Conservation (phyloP, 768 basidiomycete species). For the Pisolithus microcarpus region DNA sequence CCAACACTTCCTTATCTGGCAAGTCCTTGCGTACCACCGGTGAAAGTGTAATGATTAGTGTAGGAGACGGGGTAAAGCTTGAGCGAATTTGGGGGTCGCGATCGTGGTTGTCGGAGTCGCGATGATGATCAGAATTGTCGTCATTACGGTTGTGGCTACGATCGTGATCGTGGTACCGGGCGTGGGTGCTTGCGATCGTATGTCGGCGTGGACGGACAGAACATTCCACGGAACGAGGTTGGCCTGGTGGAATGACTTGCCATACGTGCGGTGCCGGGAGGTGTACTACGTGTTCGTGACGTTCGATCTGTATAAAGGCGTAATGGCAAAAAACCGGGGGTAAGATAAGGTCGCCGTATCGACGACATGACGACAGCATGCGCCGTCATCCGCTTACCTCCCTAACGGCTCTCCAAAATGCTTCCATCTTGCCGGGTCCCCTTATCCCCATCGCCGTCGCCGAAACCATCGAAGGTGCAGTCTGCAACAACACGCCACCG, state of each 20-base stretch:
- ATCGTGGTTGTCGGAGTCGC: conserved; percentile 9
- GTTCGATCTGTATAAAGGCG: conserved; percentile 52
- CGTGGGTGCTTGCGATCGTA: conserved; percentile 7
- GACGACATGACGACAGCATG: neutral
- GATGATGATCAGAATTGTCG: conserved; percentile 9
- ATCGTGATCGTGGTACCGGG: conserved; percentile 9
- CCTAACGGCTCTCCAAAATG: conserved; percentile 71
- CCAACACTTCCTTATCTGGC: conserved; percentile 63
- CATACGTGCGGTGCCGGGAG: conserved; percentile 83
- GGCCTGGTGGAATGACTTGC: conserved; percentile 58
- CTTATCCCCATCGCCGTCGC: conserved; percentile 17
- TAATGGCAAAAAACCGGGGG: neutral
- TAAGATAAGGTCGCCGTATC: neutral
- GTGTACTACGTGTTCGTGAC: conserved; percentile 77
- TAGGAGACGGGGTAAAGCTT: conserved; percentile 21
- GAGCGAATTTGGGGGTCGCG: conserved; percentile 8
- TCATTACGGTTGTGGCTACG: conserved; percentile 11
- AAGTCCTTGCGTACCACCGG: conserved; percentile 64
- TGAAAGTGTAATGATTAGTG: conserved; percentile 73
- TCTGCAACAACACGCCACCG: conserved; percentile 84
- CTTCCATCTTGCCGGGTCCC: conserved; percentile 60
- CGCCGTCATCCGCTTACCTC: conserved; percentile 46
- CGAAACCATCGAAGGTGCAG: conserved; percentile 49
- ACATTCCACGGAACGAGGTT: conserved; percentile 10
- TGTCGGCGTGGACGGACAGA: neutral